Percentiles rank a stretch among this genome's conserved stretches.
Conservation (phyloP, 2,329 filamentous ascomycete genomes). For the Colletotrichum sojae region DNA sequence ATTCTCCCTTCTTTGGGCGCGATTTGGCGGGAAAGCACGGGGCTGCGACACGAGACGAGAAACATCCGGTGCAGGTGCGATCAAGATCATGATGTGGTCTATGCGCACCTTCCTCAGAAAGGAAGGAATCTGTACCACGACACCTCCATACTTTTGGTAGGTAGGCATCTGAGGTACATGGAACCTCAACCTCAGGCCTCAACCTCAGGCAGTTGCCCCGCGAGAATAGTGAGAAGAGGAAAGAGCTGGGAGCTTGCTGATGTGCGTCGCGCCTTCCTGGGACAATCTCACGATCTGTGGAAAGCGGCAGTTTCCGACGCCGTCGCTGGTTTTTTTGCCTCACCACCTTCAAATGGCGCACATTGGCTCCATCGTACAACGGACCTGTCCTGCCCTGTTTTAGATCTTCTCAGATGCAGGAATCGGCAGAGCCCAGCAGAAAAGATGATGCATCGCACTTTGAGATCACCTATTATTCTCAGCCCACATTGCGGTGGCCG, state of each 20-base stretch:
- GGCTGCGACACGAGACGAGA: constrained; percentile 6
- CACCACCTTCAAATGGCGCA: constrained; percentile 7
- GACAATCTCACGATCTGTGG: no score
- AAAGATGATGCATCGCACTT: not conserved
- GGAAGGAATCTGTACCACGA: no score
- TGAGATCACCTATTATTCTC: not conserved
- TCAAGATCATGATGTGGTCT: not conserved
- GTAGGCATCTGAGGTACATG: no score
- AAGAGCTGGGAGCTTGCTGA: no score
- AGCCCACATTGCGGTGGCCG: not conserved
- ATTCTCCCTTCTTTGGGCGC: not conserved
- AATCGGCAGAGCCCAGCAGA: not conserved
- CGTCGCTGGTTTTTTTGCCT: no score
- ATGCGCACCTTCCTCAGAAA: not conserved
- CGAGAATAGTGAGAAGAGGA: no score
- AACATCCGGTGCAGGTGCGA: not conserved
- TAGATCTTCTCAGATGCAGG: constrained; percentile 7
- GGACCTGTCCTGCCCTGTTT: not conserved
- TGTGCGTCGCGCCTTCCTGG: no score
- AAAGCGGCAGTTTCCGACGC: no score
- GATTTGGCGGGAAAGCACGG: constrained; percentile 16
- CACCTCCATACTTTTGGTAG: no score
- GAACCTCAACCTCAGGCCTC: no score
- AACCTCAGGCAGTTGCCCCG: no score
- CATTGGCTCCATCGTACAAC: not conserved